Evolutionary conservation across 192 early-diverging fungal genomes (phyloP).

Genomic region (Backusella parvicylindrica): DNA sequence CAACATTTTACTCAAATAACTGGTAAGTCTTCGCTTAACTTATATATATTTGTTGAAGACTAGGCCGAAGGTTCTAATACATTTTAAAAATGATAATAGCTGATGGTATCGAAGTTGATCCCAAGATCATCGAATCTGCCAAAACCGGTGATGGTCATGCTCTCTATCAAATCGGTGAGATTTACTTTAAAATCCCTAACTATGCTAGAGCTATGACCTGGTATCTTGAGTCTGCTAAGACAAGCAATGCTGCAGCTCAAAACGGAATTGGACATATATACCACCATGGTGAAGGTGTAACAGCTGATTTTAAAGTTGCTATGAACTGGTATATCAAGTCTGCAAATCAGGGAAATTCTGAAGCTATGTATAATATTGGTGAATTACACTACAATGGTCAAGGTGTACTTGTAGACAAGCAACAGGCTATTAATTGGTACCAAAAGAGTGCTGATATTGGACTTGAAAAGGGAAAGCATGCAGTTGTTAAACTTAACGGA

Average conservation of each 20-base stretch:
- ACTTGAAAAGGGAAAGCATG: not conserved
- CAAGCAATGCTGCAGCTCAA: not conserved
- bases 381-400: not conserved
- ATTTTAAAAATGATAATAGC: not conserved
- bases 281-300: not conserved
- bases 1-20: not conserved
- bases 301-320: not conserved
- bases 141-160: not conserved
- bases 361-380: not conserved
- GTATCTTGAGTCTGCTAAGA: not conserved
- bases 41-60: not conserved
- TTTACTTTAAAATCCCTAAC: not conserved
- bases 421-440: not conserved
- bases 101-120: not conserved
- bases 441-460: not conserved
- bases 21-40: not conserved
- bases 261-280: not conserved
- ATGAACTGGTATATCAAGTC: not conserved
- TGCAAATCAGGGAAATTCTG: not conserved
- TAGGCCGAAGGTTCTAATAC: not conserved
- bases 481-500: not conserved
- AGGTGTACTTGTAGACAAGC: not conserved
- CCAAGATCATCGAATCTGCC: not conserved
- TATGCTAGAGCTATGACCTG: not conserved
- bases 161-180: not conserved